Base-by-base conservation (phyloP, 2,329 filamentous ascomycete genomes). In the Xylaria digitata region DNA sequence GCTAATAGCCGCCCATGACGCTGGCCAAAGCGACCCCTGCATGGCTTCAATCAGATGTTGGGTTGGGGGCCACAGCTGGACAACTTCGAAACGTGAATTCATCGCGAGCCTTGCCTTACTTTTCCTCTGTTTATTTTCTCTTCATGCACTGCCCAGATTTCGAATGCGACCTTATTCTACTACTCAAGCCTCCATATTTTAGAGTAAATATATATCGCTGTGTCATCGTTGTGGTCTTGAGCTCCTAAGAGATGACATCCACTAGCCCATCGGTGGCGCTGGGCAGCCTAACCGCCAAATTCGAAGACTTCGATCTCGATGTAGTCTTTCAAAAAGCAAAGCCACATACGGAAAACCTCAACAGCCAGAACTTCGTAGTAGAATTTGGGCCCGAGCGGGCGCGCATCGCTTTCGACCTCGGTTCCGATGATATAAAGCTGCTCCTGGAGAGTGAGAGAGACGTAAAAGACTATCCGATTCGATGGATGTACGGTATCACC, bases 401-500 rank as follows among this genome's bases (percentile, higher is more conserved):
- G 43, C 84, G 80, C 62, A 85, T 88, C 66, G 87, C 85, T 2
- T 85, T 86, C 58, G 80, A 91, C 71, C 77, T 91, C 8, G 74
- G 78, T 3, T 72, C 77, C 1, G 69, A 77, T 1, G 80, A 84
- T 2, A 76, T 89, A 34, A 63, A 76, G 15, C 67, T 68, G 19
- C 75, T 87, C 1, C 74, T 84, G 37, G 66, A 73, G 11, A 67
- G 68, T 11, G 67, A 74, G 57, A 49, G 74, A 43, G 61, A 82
- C 80, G 55, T 79, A 84, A 52, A 84, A 82, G 66, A 75, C 1
- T 73, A 73, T 45, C 78, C 79, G 2, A 88, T 91, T 3, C 84
- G 90, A 77, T 94, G 91, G 91, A 92, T 93, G 87, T 89, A 79
- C 76, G 87, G 74, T 69, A 48, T n/a, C 9, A 13, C 50, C 52